Evolutionary conservation across 2,329 filamentous ascomycete genomes (phyloP), one percentile per base, ranked within the genome.

Genomic region (Phialocephala sp.): DNA sequence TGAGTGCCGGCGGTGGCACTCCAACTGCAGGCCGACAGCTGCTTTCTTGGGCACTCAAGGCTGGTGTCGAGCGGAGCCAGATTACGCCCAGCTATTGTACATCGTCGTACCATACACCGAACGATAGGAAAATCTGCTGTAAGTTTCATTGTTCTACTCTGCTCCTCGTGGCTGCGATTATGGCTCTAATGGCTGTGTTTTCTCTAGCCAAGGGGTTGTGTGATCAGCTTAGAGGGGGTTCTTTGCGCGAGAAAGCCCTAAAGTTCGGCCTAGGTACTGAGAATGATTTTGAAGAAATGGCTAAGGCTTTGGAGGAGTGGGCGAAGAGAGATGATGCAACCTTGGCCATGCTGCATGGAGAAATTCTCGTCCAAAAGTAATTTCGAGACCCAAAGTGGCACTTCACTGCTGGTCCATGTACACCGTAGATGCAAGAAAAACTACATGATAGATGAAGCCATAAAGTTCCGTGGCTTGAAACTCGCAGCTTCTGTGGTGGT

Each of bases 1-100:
- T 69, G 61, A 64, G 63, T 59, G 59, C 65, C 35, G 69, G 71
- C n/a, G 72, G 73, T n/a, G 71, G 70, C n/a, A 67, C 63, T 60
- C 52, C 68, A 32, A 71, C 52, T 58, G 69, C 68, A 41, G 74
- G 74, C 35, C 71, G 74, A 60, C 72, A 74, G 67, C 64, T 76
- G 45, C 59, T 74, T 52, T 72, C 72, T 32, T 76, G 74, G 74
- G 74, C 73, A 15, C 71, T 75, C 55, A 69, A 70, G 67, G 70
- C 70, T 41, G 74, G 73, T 47, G 71, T 62, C 22, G 57, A 68
- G 60, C 55, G 52, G 60, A 59, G 55, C 15, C 62, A 68, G 58
- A 56, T 72, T 59, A 71, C 67, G 37, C 45, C 67, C 9, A 68
- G 71, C 52, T 73, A 65, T 63, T 63, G 72, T 43, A 67, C 71